Base-by-base conservation (phyloP, 2,329 filamentous ascomycete species). In the Trichoderma polysporum region DNA sequence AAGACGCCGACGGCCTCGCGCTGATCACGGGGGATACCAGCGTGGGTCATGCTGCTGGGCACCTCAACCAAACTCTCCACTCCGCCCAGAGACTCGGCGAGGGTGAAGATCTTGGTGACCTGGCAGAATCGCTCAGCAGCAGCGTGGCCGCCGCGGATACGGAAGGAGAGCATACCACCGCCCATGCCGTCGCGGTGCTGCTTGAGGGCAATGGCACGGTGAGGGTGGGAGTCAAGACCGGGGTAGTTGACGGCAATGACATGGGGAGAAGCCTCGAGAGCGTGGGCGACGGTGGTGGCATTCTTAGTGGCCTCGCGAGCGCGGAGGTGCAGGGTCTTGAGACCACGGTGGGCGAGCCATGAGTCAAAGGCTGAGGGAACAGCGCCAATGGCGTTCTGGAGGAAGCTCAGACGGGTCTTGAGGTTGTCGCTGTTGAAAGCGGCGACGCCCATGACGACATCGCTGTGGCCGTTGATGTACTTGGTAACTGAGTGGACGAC, bases 401-500 rank as follows among this genome's bases (percentile, higher is more conserved):
- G 86, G 85, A 98, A 99, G 60, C 88, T 84, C 25, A 99, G 87
- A 49, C 92, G 89, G 70, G 90, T 83, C 76, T 89, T 89, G 72
- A 99, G 85, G 19, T 88, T 86, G 66, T 93, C 88, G 33, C 90
- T 91, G 85, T 97, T 98, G 86, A 97, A 96, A 59, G 95, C 95
- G 54, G 93, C 94, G 33, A 95, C 91, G 71, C 95, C 95, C 95
- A 99, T 99, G 74, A 98, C 90, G 9, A 99, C 95, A 78, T 99
- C 95, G 77, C 89, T 87, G 83, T 99, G 95, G 59, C 95, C 95
- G 79, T 98, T 98, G 83, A 99, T 98, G 82, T 98, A 99, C 83
- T 99, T 99, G 52, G 95, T 99, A 66, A 99, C 95, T 65, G 90
- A 94, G 85, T 98, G 94, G 50, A 98, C 91, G 72, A 98, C 94